phyloP scores from a whole-genome alignment of 176 grass and related monocot genomes.

The Eragrostis curvula region DNA sequence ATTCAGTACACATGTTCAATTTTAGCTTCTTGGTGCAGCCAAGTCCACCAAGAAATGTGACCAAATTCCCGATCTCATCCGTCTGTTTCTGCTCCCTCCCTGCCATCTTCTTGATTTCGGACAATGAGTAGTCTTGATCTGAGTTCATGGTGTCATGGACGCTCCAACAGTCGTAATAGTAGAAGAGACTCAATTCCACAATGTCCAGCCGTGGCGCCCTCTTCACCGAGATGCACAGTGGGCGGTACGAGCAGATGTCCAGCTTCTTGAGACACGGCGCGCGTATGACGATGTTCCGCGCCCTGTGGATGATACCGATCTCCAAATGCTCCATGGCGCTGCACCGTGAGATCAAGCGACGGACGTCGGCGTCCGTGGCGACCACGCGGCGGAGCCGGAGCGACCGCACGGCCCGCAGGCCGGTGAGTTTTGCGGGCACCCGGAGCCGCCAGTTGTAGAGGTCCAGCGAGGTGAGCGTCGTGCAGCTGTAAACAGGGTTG shows the following conservation, averaged over 20 bases:
- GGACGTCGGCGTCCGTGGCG: background rate
- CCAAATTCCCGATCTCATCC: conserved; percentile 8
- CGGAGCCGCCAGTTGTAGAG: background rate
- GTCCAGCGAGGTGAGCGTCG: conserved; percentile 20
- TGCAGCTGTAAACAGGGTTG: background rate
- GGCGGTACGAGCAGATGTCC: background rate
- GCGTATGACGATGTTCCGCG: conserved; percentile 11
- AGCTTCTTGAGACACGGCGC: conserved; percentile 6
- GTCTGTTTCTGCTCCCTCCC: background rate
- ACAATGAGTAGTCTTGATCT: background rate
- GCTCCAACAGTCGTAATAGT: background rate
- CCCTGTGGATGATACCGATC: background rate
- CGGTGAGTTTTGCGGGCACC: background rate
- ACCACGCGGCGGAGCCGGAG: background rate
- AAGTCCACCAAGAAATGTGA: conserved; percentile 6
- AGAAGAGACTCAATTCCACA: background rate
- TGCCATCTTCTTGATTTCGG: background rate
- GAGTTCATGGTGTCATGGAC: background rate
- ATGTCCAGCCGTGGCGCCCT: background rate
- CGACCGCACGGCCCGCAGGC: conserved; percentile 3
- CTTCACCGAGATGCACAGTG: background rate
- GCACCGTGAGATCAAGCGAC: conserved; percentile 16
- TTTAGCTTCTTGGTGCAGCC: background rate
- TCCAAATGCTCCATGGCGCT: conserved; percentile 13
- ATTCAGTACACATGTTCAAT: background rate